A percentile compares a stretch with the other conserved stretches of the same genome.
These are phyloP conservation scores for Entomortierella parvispora DNA, from an alignment of 192 early-diverging fungal genomes.

Conservation along the genomic window DNA sequence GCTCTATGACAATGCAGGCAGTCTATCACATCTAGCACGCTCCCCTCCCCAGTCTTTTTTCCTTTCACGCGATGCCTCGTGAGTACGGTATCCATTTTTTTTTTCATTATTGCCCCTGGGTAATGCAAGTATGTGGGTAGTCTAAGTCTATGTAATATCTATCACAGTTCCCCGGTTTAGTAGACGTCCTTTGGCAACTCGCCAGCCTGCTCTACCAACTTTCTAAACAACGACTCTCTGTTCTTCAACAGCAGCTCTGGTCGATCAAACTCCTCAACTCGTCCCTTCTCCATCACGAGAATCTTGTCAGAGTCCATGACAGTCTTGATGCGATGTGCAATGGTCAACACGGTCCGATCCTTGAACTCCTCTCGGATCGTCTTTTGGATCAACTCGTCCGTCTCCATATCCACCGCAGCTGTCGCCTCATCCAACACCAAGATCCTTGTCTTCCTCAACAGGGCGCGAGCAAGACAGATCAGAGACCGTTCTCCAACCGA, in stretches of 20 bases:
- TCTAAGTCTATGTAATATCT: too few species aligned
- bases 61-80: too few species aligned
- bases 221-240: too few species aligned
- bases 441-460: constrained; percentile 55
- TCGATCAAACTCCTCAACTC: constrained; percentile 72
- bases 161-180: too few species aligned
- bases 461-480: constrained; percentile 66
- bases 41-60: too few species aligned
- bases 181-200: too few species aligned
- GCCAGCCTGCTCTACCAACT: too few species aligned
- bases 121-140: too few species aligned
- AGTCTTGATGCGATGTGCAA: constrained; percentile 78
- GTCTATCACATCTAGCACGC: too few species aligned
- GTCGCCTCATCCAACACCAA: constrained; percentile 77
- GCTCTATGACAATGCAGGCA: too few species aligned
- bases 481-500: constrained; percentile 66
- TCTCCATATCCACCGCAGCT: constrained; percentile 65
- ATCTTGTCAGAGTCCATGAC: constrained; percentile 70
- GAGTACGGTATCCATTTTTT: too few species aligned
- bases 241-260: constrained; percentile 58
- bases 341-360: constrained; percentile 58
- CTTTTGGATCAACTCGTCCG: constrained; percentile 60
- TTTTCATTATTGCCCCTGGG: too few species aligned
- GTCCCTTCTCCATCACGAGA: constrained; percentile 76
- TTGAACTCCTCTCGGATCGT: constrained; percentile 6